Percentiles rank a stretch among this genome's conserved stretches.
These are phyloP conservation scores for Umbelopsis ramanniana DNA, from an alignment of 192 early-diverging fungal species.

Conservation along the genomic window DNA sequence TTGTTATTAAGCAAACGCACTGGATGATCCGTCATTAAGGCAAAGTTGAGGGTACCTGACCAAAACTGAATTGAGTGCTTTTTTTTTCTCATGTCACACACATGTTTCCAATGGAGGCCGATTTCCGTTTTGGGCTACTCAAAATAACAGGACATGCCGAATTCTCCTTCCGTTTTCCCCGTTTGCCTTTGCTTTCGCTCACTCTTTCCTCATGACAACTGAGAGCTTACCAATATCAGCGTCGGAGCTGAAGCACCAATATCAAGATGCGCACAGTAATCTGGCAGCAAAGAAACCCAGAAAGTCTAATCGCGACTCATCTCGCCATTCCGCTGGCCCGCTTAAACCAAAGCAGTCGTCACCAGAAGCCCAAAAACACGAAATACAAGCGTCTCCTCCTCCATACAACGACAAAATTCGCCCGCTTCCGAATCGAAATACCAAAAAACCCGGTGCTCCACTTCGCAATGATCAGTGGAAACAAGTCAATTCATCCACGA, in stretches of 20 bases:
- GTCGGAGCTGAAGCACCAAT: constrained; percentile 15
- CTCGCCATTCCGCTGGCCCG: background rate
- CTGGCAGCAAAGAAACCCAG: background rate
- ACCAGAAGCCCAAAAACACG: background rate
- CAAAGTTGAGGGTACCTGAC: too few relatives aligned
- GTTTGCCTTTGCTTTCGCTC: constrained; percentile 6
- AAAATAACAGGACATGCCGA: constrained; percentile 8
- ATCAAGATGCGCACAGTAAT: background rate
- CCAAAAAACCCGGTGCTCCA: background rate
- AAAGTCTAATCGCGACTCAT: background rate
- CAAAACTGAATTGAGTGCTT: too few relatives aligned
- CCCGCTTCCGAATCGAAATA: background rate
- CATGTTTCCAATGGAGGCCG: background rate
- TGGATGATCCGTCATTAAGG: too few relatives aligned
- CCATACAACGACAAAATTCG: background rate
- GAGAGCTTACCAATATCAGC: constrained; percentile 7
- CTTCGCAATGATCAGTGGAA: background rate
- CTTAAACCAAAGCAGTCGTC: background rate
- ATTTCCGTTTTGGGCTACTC: constrained; percentile 6
- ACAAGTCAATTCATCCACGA: background rate
- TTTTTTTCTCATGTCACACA: constrained; percentile 6
- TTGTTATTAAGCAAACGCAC: too few relatives aligned
- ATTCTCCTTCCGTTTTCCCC: constrained; percentile 8
- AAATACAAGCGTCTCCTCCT: background rate
- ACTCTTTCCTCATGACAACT: constrained; percentile 1